These are phyloP conservation scores for Acanthamoeba healyi DNA, from an alignment of 208 protist genomes.

Conservation along the genomic window DNA sequence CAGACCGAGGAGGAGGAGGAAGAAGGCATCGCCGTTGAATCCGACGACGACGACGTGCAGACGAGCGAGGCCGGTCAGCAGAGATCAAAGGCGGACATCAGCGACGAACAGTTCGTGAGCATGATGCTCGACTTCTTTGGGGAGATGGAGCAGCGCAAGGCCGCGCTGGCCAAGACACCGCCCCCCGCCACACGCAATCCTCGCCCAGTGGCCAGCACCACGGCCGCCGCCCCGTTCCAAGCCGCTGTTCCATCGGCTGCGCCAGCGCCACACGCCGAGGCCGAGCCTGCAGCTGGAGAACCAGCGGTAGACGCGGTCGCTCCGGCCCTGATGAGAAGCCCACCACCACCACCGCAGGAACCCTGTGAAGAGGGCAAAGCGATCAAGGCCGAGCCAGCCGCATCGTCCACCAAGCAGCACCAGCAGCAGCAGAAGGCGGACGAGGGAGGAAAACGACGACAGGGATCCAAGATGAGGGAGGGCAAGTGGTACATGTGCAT, in stretches of 20 bases:
- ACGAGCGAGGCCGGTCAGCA: background rate
- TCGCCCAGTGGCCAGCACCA: background rate
- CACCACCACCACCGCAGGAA: too few relatives aligned
- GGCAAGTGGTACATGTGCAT: constrained; percentile 12
- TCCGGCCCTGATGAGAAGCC: too few relatives aligned
- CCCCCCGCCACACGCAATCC: background rate
- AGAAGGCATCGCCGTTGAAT: too few relatives aligned
- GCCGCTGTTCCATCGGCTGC: background rate
- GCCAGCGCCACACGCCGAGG: too few relatives aligned
- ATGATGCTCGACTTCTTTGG: constrained; percentile 38
- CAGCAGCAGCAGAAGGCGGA: background rate
- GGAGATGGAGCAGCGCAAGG: constrained; percentile 23
- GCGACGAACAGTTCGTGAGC: constrained; percentile 38
- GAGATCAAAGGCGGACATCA: background rate
- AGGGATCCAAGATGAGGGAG: background rate
- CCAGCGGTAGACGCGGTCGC: too few relatives aligned
- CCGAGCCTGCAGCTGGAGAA: too few relatives aligned
- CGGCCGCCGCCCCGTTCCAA: too few relatives aligned
- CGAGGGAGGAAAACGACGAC: background rate
- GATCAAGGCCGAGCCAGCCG: too few relatives aligned
- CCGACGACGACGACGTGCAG: background rate
- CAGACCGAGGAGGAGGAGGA: background rate
- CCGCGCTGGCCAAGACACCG: background rate
- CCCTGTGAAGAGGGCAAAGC: too few relatives aligned
- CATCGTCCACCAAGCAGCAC: background rate